Base-by-base conservation (phyloP, 2,329 filamentous ascomycete species). In the Arthrobotrys iridis region DNA sequence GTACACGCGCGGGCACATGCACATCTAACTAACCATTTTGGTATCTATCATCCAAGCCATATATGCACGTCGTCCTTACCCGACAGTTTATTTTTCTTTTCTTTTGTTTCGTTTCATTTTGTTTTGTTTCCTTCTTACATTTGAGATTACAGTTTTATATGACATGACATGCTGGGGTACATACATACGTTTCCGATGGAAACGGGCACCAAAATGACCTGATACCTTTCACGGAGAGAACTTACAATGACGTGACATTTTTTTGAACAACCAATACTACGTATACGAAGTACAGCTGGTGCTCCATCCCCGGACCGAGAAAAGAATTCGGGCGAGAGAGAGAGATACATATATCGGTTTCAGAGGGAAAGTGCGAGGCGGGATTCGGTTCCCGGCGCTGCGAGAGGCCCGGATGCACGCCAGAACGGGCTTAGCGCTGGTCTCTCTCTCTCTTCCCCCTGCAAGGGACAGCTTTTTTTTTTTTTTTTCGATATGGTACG, bases 331-430 rank as follows among this genome's bases (percentile, higher is more conserved):
- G 66, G 58, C 66, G 66, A 63, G 66, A 68, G 26, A 1, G 11
- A 57, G 13, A 22, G 50, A 4, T 4, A 43, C 26, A 15, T 2
- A 5, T 50, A 20, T 6, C 10, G 7, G 20, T 5, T 43, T 20
- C 18, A n/a, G n/a, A n/a, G n/a, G n/a, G n/a, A n/a, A n/a, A n/a
- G n/a, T 37, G n/a, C 8, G n/a, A n/a, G n/a, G 28, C 35, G 70
- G 30, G 45, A 15, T 74, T 74, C 70, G 70, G 70, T 74, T 74
- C 37, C 70, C 70, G 70, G 43, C 41, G 62, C 55, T 40, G 62
- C 62, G 70, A 67, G n/a, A 33, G 24, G 13, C 1, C 3, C n/a
- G n/a, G 8, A 20, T 15, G 18, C n/a, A 46, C 6, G 41, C 40
- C n/a, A 26, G 11, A 35, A 10, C 0, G 0, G 22, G 35, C 35